A percentile compares a stretch with the other conserved stretches of the same genome.
Conservation (phyloP, 176 grass and related monocot species). For the Zea luxurians region DNA sequence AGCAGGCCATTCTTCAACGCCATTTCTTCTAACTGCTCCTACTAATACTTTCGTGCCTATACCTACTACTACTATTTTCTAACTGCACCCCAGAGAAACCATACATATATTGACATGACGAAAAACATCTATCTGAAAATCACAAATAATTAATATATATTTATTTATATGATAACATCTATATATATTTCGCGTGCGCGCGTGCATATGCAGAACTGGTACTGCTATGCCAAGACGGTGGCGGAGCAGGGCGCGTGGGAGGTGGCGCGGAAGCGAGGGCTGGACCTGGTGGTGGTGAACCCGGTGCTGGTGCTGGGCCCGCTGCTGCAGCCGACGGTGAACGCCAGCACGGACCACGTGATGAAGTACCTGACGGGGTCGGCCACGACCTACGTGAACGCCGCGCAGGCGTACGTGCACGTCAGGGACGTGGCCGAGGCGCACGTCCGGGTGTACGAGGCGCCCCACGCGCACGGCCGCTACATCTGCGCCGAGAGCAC, state of each 20-base stretch:
- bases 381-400: conserved; percentile 66
- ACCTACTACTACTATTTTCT: not conserved
- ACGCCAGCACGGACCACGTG: conserved; percentile 58
- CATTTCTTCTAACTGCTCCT: conserved; percentile 25
- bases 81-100: too few relatives aligned
- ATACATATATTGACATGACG: too few relatives aligned
- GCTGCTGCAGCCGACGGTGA: conserved; percentile 67
- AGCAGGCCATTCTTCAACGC: not conserved
- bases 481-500: conserved; percentile 89
- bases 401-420: conserved; percentile 75
- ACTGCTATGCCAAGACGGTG: conserved; percentile 76
- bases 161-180: too few relatives aligned
- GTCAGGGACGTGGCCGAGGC: conserved; percentile 74
- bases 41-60: not conserved
- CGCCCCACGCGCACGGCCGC: conserved; percentile 40
- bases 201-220: conserved; percentile 61
- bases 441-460: conserved; percentile 69
- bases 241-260: conserved; percentile 66
- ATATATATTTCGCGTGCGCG: too few relatives aligned
- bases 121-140: too few relatives aligned
- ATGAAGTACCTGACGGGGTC: conserved; percentile 72
- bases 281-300: conserved; percentile 65
- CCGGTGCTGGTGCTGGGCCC: conserved; percentile 65
- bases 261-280: conserved; percentile 27
- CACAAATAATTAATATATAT: too few relatives aligned